Percentiles rank a stretch among this genome's conserved stretches.
Conservation (phyloP, 2,329 filamentous ascomycete genomes). For the Hymenoscyphus scutula region DNA sequence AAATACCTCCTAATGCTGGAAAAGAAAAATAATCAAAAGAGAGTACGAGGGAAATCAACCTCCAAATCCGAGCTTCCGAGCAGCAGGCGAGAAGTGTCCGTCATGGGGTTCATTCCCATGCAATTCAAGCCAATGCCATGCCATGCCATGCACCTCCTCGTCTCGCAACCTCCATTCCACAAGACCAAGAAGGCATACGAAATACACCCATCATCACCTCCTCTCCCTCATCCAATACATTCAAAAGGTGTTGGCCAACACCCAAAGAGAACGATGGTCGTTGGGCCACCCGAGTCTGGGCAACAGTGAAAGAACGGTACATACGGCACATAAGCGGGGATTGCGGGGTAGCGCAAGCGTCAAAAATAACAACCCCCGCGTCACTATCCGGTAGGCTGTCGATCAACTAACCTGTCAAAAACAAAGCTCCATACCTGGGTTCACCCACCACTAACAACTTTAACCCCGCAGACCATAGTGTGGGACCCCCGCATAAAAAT, state of each 20-base stretch:
- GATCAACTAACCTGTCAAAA: neutral
- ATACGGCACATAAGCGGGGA: neutral
- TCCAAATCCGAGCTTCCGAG: conserved; percentile 7
- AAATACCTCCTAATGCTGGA: neutral
- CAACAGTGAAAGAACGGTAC: neutral
- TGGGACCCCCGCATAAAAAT: conserved; percentile 6
- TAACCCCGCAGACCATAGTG: neutral
- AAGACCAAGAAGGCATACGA: neutral
- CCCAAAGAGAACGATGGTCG: neutral
- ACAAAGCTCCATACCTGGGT: too few relatives aligned
- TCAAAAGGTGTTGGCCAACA: neutral
- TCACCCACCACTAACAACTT: neutral
- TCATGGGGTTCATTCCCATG: neutral
- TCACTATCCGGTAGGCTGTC: neutral
- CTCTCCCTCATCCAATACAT: neutral
- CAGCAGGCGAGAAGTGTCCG: neutral
- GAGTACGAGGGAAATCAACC: neutral
- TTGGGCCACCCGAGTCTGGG: neutral
- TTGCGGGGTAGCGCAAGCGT: conserved; percentile 4
- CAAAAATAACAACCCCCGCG: neutral
- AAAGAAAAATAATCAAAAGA: neutral
- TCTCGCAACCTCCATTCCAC: neutral
- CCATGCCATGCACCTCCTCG: neutral
- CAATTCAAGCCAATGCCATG: conserved; percentile 1
- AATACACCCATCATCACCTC: neutral